phyloP scores from a whole-genome alignment of 148 eudicot species.

The Rhododendron ovatum region DNA sequence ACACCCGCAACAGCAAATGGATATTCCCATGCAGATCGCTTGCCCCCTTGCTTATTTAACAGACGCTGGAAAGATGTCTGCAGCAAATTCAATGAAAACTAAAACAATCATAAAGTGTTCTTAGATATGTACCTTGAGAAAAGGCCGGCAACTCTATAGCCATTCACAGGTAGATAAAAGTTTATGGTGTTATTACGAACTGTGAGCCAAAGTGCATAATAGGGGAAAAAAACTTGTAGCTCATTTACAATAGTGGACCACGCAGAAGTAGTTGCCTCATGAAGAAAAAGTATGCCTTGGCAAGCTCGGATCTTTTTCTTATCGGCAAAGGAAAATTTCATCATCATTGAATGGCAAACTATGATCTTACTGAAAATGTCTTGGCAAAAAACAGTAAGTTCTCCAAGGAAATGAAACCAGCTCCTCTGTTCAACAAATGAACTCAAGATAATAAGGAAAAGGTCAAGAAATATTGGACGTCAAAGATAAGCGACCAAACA shows the following conservation, averaged over 20 bases:
- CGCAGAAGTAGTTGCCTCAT: background rate
- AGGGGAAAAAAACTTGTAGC: background rate
- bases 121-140: background rate
- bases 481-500: background rate
- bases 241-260: background rate
- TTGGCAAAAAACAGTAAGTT: constrained; percentile 82
- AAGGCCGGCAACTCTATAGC: background rate
- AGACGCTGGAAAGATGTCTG: constrained; percentile 73
- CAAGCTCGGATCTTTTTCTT: background rate
- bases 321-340: background rate
- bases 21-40: constrained; percentile 78
- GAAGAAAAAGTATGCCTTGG: background rate
- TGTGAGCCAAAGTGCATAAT: background rate
- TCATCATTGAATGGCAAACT: background rate
- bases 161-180: background rate
- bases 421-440: constrained; percentile 56
- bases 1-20: constrained; percentile 96
- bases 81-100: constrained; percentile 8
- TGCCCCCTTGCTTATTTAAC: constrained; percentile 59
- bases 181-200: background rate
- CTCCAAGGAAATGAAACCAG: constrained; percentile 89
- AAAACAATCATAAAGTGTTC: background rate
- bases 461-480: background rate
- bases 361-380: constrained; percentile 66
- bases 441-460: background rate